A percentile compares a stretch with the other conserved stretches of the same genome.
These are phyloP conservation scores for Xylogone sp. DNA, from an alignment of 2,329 filamentous ascomycete species.

Conservation along the genomic window DNA sequence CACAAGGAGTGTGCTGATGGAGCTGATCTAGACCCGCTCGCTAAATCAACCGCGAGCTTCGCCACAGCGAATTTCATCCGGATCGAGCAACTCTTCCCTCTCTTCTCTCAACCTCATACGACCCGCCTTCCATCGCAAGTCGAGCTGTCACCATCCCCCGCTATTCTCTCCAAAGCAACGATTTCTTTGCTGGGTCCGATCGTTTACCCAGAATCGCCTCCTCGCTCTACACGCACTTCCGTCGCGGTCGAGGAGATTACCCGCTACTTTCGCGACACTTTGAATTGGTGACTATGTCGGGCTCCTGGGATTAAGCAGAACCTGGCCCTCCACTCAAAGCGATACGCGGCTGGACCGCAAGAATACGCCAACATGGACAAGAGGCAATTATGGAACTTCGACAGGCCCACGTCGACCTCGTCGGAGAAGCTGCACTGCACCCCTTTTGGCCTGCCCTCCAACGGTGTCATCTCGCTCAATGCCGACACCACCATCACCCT, in stretches of 20 bases:
- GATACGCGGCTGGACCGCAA: slow-evolving; percentile 23
- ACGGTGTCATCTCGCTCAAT: slow-evolving; percentile 43
- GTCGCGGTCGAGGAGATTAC: not conserved
- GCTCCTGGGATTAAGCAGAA: not conserved
- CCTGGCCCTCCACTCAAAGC: slow-evolving; percentile 2
- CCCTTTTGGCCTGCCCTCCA: slow-evolving; percentile 57
- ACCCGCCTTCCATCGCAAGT: no score
- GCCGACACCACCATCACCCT: slow-evolving; percentile 36
- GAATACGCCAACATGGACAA: slow-evolving; percentile 20
- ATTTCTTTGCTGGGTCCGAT: no score
- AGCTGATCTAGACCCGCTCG: no score
- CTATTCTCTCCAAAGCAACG: no score
- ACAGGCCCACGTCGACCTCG: slow-evolving; percentile 28
- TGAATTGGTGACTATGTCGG: not conserved
- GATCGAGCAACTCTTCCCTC: no score
- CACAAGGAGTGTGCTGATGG: no score
- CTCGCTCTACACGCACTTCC: not conserved
- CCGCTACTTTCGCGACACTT: not conserved
- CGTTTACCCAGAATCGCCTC: not conserved
- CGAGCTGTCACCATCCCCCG: no score
- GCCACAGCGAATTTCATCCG: no score
- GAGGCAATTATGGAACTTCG: slow-evolving; percentile 25
- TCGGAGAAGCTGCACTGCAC: slow-evolving; percentile 48
- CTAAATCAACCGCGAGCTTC: no score
- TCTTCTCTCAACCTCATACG: no score